Evolutionary conservation across 2,329 filamentous ascomycete genomes (phyloP), one percentile per base, ranked within the genome.

Genomic region (Parascedosporium putredinis): DNA sequence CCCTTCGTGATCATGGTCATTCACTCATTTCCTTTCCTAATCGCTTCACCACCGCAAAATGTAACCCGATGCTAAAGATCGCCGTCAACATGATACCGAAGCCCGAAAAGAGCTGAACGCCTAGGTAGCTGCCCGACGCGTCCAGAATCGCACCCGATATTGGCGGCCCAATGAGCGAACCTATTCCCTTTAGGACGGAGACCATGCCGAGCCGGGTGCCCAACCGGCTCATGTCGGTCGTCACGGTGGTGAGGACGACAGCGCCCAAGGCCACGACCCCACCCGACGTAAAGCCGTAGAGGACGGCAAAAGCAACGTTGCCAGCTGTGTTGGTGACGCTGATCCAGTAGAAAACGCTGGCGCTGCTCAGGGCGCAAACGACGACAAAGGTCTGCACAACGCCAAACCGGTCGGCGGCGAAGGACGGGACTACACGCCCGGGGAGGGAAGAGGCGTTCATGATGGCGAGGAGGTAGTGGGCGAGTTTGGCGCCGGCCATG

Each of bases 401-500:
- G 1, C 71, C 71, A 29, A 69, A 52, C 27, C 57, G 60, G 49
- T 69, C 67, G 0, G 71, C 70, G 3, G 75, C 51, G 10, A 69
- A 64, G 4, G 68, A 68, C 0, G 71, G 73, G 1, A 73, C 55
- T 1, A 76, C 60, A 6, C 75, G 68, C 0, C 75, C 74, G 8
- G 72, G 64, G 4, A 75, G 62, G 1, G 72, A 72, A 0, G 69
- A 66, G 2, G 67, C 72, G 57, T 76, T 77, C 48, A 76, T 64
- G 43, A 77, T 69, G 2, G 74, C 62, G 4, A 77, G 60, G 23
- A 76, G 62, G 52, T 76, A 75, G 12, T 64, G 59, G 1, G 64
- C 65, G 4, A 72, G 55, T 16, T 57, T 56, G 31, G 57, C 55
- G 3, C 57, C 57, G 1, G 60, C 59, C 48, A 63, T 53, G 0